Evolutionary conservation across 768 basidiomycete genomes (phyloP).

Genomic region (Inosperma sp.): DNA sequence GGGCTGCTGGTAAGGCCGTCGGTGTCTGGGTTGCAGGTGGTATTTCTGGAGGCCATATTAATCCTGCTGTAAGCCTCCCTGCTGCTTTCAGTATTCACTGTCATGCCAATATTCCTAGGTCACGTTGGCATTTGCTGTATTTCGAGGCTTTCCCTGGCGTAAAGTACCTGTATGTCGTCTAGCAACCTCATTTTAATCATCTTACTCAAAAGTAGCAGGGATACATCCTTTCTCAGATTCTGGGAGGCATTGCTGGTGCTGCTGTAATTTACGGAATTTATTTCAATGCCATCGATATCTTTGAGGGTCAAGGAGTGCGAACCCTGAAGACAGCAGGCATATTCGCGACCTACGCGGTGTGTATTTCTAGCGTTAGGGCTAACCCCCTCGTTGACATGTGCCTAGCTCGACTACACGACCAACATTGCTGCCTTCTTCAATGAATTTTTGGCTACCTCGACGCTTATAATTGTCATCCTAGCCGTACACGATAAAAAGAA

Average conservation of each 20-base stretch:
- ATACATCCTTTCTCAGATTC: slow-evolving; percentile 44
- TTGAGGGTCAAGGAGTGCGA: slow-evolving; percentile 56
- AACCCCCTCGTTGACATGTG: not conserved
- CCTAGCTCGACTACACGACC: slow-evolving; percentile 38
- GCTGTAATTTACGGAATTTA: slow-evolving; percentile 60
- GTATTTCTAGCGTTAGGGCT: slow-evolving; percentile 14
- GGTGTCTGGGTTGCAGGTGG: slow-evolving; percentile 66
- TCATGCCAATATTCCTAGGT: slow-evolving; percentile 36
- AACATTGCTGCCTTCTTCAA: slow-evolving; percentile 38
- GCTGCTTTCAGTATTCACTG: not conserved
- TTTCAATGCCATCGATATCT: slow-evolving; percentile 59
- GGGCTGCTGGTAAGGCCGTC: slow-evolving; percentile 56
- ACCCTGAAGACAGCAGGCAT: slow-evolving; percentile 54
- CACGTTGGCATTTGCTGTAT: slow-evolving; percentile 63
- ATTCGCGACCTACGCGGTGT: slow-evolving; percentile 59
- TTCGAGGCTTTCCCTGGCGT: slow-evolving; percentile 72
- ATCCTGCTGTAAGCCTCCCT: slow-evolving; percentile 51
- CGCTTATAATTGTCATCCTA: slow-evolving; percentile 52
- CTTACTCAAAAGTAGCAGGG: slow-evolving; percentile 14
- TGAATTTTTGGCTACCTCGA: slow-evolving; percentile 52
- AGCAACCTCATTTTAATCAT: not conserved
- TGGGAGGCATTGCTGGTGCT: slow-evolving; percentile 58
- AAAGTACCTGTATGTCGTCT: slow-evolving; percentile 55
- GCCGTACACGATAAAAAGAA: slow-evolving; percentile 52
- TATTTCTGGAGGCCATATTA: slow-evolving; percentile 72